Evolutionary conservation across 768 basidiomycete species (phyloP).

Genomic region (Rhodotorula kratochvilovae): DNA sequence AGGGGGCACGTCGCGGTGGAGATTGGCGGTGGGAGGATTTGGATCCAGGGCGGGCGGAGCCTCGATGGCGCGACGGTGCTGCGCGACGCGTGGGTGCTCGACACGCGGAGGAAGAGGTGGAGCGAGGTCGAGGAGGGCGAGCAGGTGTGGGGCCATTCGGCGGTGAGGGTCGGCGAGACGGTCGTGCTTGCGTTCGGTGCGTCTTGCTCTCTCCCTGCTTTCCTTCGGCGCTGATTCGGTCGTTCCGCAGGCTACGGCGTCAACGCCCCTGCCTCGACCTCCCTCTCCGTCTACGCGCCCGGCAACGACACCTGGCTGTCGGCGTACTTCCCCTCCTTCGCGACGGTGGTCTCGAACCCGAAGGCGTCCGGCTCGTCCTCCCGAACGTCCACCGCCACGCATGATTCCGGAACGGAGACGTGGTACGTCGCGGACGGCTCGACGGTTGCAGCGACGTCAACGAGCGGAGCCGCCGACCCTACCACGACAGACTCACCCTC

Average conservation of each 20-base stretch:
- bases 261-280: constrained; percentile 4
- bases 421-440: neutral
- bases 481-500: neutral
- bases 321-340: constrained; percentile 28
- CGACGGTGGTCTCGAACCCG: constrained; percentile 15
- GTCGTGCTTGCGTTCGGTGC: constrained; percentile 27
- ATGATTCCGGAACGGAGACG: too few relatives aligned
- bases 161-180: constrained; percentile 23
- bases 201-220: neutral
- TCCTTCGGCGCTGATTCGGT: rapidly evolving
- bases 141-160: constrained; percentile 18
- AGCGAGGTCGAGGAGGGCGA: neutral
- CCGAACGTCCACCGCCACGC: neutral
- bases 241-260: constrained; percentile 21
- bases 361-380: constrained; percentile 10
- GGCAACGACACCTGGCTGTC: constrained; percentile 30
- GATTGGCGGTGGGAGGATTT: constrained; percentile 20
- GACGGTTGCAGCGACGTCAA: neutral
- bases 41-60: constrained; percentile 30
- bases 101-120: constrained; percentile 12
- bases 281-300: constrained; percentile 16
- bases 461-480: neutral
- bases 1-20: constrained; percentile 26
- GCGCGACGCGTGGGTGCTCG: constrained; percentile 15
- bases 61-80: neutral